Percentiles rank a stretch among this genome's conserved stretches.
These are phyloP conservation scores for Geotrichum bryndzae DNA, from an alignment of 1,139 yeast species.

Conservation along the genomic window DNA sequence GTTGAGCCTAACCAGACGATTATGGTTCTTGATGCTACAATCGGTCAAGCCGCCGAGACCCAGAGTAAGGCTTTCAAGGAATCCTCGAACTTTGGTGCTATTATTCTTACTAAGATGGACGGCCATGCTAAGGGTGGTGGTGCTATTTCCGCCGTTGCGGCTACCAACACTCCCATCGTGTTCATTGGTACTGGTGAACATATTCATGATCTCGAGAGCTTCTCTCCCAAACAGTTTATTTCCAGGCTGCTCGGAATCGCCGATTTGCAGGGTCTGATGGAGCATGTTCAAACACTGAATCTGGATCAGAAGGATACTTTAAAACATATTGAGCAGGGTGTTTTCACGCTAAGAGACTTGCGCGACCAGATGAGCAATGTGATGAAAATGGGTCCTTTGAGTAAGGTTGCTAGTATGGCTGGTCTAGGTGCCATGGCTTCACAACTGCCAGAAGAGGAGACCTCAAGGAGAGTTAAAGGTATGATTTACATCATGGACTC, in stretches of 20 bases:
- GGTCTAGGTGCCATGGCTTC: conserved; percentile 77
- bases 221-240: conserved; percentile 83
- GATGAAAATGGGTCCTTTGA: conserved; percentile 92
- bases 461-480: conserved; percentile 70
- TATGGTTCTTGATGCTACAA: conserved; percentile 95
- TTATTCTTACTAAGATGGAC: conserved; percentile 92
- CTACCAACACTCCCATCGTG: conserved; percentile 91
- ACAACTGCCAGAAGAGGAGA: conserved; percentile 80
- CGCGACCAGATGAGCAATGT: conserved; percentile 94
- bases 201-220: conserved; percentile 84
- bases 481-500: conserved; percentile 95
- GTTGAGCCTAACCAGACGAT: conserved; percentile 90
- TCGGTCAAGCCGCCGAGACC: conserved; percentile 96
- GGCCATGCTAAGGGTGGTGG: conserved; percentile 99
- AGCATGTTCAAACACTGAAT: conserved; percentile 83
- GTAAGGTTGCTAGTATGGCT: conserved; percentile 90
- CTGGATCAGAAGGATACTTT: conserved; percentile 88
- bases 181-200: conserved; percentile 99
- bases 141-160: conserved; percentile 97
- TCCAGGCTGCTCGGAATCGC: conserved; percentile 92
- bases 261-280: conserved; percentile 88
- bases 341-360: conserved; percentile 84
- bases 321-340: conserved; percentile 92
- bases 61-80: conserved; percentile 95
- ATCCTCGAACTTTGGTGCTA: conserved; percentile 88